A percentile compares a stretch with the other conserved stretches of the same genome.
phyloP scores from a whole-genome alignment of 2,329 filamentous ascomycete species.

The Trichoderma sp. region DNA sequence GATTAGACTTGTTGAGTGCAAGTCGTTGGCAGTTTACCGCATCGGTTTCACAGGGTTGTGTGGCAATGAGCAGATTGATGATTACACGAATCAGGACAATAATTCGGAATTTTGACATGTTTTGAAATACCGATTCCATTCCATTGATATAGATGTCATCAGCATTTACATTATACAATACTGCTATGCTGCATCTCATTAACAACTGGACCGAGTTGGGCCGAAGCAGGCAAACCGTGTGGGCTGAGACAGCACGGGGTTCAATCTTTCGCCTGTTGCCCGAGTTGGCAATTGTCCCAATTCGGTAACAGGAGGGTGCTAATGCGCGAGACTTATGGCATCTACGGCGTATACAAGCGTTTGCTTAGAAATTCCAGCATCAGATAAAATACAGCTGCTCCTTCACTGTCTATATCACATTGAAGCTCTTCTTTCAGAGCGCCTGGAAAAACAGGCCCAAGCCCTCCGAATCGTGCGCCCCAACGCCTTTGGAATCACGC shows the following conservation, averaged over 20 bases:
- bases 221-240: not conserved
- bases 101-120: not conserved
- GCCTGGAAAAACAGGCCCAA: not conserved
- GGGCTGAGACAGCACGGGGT: not conserved
- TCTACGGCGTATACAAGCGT: not conserved
- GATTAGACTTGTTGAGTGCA: conserved; percentile 17
- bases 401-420: not conserved
- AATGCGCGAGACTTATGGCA: not conserved
- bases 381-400: not conserved
- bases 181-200: not conserved
- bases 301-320: not conserved
- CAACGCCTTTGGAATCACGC: conserved; percentile 16
- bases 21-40: not conserved
- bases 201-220: not conserved
- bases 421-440: not conserved
- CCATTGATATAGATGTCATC: not conserved
- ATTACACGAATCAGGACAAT: not conserved
- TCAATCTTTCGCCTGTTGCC: not conserved
- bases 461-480: not conserved
- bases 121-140: not conserved
- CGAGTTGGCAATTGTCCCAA: not conserved
- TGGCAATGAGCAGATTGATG: not conserved
- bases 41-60: not conserved
- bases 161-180: not conserved
- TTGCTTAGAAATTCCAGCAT: not conserved